Base-by-base conservation (phyloP, 2,329 filamentous ascomycete genomes). In the Coniochaeta sp. region DNA sequence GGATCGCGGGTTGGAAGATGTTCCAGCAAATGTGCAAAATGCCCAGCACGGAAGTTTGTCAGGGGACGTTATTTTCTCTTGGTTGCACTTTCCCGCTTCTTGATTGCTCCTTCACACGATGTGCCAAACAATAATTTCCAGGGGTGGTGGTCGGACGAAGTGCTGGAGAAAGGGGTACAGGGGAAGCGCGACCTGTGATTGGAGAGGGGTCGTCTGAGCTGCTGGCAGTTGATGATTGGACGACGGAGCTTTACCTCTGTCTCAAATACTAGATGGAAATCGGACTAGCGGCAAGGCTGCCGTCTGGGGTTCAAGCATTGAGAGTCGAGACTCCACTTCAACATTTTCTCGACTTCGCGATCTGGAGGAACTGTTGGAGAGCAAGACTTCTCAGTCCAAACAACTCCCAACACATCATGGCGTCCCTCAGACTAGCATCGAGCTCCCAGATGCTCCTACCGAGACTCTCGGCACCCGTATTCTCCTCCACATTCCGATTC, bases 111-210 rank as follows among this genome's bases (percentile, higher is more conserved):
- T 59, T 50, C 55, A 10, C 46, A 20, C 46, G 46, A 30, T 22
- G 46, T 52, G 54, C 51, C 53, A 59, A 60, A 60, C 58, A 62
- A 61, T 61, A 61, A 61, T 61, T 62, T 63, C 58, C 59, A 48
- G 18, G 14, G 52, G 55, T 56, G 57, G 59, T 61, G 60, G 56
- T 13, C 54, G 53, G 54, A 31, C 4, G 16, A 38, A 22, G 33
- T 38, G 55, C 58, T 58, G 67, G 72, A 71, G 71, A 69, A 70
- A 71, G 62, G 64, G 64, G 65, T 60, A 64, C 58, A 58, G n/a
- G 45, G 59, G 56, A 49, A 55, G 49, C 22, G 30, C 40, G 32
- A 32, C 55, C 16, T 42, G 49, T 62, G 58, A 63, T 63, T 63
- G 60, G 60, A 52, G 32, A 50, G 42, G 53, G 49, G 51, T 51